Evolutionary conservation across 129 eudicot species (phyloP).

Genomic region (Cynara cardunculus): DNA sequence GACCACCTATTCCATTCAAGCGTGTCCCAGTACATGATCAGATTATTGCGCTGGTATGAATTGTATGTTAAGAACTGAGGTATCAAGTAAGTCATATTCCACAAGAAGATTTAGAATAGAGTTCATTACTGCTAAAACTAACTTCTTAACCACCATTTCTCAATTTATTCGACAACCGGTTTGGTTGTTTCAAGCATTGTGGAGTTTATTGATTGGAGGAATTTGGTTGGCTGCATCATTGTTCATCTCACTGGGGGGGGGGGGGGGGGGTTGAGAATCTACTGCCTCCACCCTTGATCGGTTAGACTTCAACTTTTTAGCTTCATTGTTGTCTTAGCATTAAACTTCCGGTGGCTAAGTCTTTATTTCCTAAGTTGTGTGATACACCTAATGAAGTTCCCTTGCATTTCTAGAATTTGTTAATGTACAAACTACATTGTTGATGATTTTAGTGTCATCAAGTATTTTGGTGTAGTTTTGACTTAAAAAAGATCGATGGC

Average conservation of each 20-base stretch:
- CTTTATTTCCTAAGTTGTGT: neutral
- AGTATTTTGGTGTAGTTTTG: no score
- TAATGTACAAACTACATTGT: neutral
- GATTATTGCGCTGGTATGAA: neutral
- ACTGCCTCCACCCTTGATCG: neutral
- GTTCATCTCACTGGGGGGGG: slow-evolving; percentile 4
- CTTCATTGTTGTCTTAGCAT: neutral
- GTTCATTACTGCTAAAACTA: neutral
- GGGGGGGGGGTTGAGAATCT: slow-evolving; percentile 3
- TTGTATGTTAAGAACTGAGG: neutral
- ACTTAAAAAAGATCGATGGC: no score
- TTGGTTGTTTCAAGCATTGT: slow-evolving; percentile 64
- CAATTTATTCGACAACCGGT: slow-evolving; percentile 23
- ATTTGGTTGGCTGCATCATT: slow-evolving; percentile 8
- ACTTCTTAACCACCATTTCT: neutral
- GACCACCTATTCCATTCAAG: no score
- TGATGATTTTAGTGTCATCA: no score
- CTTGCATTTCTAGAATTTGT: neutral
- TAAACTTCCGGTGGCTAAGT: neutral
- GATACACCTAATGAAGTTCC: neutral
- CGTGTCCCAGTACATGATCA: no score
- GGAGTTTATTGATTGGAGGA: slow-evolving; percentile 55
- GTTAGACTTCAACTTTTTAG: neutral
- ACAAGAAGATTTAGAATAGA: neutral
- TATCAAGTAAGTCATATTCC: neutral